Evolutionary conservation across 768 basidiomycete genomes (phyloP).

Genomic region (Melanogaster broomeanus): DNA sequence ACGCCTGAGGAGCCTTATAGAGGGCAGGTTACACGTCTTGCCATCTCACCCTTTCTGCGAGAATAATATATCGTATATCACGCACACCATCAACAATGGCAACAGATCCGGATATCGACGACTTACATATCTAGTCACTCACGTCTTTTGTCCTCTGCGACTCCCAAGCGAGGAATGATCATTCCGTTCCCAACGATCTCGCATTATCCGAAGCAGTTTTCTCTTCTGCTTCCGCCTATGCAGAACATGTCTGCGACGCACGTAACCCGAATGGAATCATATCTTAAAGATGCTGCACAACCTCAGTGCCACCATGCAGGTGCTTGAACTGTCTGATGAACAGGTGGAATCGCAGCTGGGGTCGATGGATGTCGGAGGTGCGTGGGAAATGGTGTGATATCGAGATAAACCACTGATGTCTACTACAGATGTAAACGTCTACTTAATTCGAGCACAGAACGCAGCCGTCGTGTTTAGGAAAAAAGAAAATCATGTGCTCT

Average conservation of each 20-base stretch:
- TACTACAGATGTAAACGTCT: slow-evolving; percentile 36
- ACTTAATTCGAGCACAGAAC: slow-evolving; percentile 48
- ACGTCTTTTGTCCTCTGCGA: slow-evolving; percentile 45
- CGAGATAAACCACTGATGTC: not conserved
- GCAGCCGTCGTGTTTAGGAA: slow-evolving; percentile 45
- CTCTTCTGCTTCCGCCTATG: slow-evolving; percentile 21
- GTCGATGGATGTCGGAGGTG: slow-evolving; percentile 22
- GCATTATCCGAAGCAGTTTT: slow-evolving; percentile 25
- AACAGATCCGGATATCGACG: too few species aligned
- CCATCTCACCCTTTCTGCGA: too few species aligned
- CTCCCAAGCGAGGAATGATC: slow-evolving; percentile 42
- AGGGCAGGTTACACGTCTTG: not conserved
- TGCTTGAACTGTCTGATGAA: not conserved
- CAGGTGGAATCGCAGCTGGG: slow-evolving; percentile 17
- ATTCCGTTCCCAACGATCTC: slow-evolving; percentile 21
- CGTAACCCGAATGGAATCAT: slow-evolving; percentile 29
- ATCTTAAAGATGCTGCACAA: slow-evolving; percentile 35
- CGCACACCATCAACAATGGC: too few species aligned
- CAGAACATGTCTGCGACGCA: not conserved
- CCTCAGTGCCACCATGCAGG: slow-evolving; percentile 8
- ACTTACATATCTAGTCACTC: slow-evolving; percentile 40
- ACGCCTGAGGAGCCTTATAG: not conserved
- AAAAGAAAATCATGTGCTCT: slow-evolving; percentile 26
- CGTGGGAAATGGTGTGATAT: not conserved
- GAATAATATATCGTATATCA: too few species aligned